Base-by-base conservation (phyloP, 805 yeast genomes). In the Metschnikowia arizonensis region DNA sequence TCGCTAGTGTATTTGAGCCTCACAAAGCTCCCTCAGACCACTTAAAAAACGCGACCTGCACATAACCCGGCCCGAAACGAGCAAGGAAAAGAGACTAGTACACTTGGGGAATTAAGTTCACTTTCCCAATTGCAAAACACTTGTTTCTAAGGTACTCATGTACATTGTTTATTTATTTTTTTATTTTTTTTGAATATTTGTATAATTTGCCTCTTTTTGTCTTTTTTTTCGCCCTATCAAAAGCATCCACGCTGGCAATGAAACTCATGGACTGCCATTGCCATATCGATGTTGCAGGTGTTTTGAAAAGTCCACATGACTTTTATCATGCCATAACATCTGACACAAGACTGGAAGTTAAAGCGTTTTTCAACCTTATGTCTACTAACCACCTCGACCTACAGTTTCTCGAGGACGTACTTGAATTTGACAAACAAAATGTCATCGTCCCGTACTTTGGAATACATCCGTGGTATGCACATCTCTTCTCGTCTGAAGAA, bases 401-500 rank as follows among this genome's bases (percentile, higher is more conserved):
- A 11, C 57, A 52, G 3, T 46, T 61, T 23, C 45, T 71, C 3
- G 62, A 57, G 33, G 31, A 26, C 11, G 39, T 65, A 17, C 37
- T 50, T 3, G 50, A 38, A 15, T 25, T 57, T 23, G 51, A 48
- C 34, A 34, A 38, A 15, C 25, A 44, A 18, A 46, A 54, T 8
- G 33, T 42, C 3, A 49, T 74, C 1, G 59, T 66, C 7, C 77
- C 83, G 0, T 76, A 77, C 32, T 77, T 78, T 57, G 96, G 98
- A 0, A 68, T 88, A 1, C 99, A 91, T 63, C 99, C 99, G 0
- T 91, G 98, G 98, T 90, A 78, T 57, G 65, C 81, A 2, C 96
- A 90, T 60, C 51, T 83, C 15, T 83, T 79, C 50, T 66, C 76
- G 2, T 55, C 63, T 5, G 42, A 49, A 2, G 53, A 47, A 1